Evolutionary conservation across 257 asterid genomes (phyloP).

Genomic region (Solanum virginianum): DNA sequence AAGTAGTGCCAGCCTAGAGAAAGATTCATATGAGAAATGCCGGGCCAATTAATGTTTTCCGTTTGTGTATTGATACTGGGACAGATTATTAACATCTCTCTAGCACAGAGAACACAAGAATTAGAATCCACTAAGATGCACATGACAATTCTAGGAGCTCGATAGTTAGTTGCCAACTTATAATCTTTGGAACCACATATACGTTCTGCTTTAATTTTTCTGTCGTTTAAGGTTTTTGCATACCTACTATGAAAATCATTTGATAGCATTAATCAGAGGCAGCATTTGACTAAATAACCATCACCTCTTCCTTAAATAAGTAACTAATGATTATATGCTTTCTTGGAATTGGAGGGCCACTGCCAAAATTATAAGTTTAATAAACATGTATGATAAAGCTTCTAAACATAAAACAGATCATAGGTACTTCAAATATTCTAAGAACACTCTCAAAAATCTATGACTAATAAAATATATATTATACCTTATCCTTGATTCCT

Average conservation of each 20-base stretch:
- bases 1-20: background rate
- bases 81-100: background rate
- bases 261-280: background rate
- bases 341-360: background rate
- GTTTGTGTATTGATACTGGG: background rate
- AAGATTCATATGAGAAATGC: background rate
- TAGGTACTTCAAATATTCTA: background rate
- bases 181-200: background rate
- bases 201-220: background rate
- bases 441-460: background rate
- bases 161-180: background rate
- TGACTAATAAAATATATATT: background rate
- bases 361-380: background rate
- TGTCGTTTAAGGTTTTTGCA: background rate
- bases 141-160: background rate
- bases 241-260: background rate
- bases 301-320: background rate
- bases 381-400: background rate
- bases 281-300: background rate
- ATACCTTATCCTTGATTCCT: constrained; percentile 73
- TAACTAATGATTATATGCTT: background rate
- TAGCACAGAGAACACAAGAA: background rate
- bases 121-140: background rate
- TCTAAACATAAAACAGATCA: background rate
- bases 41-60: background rate